These are phyloP conservation scores for Geotrichum carabidarum DNA, from an alignment of 1,139 yeast genomes.

Conservation along the genomic window DNA sequence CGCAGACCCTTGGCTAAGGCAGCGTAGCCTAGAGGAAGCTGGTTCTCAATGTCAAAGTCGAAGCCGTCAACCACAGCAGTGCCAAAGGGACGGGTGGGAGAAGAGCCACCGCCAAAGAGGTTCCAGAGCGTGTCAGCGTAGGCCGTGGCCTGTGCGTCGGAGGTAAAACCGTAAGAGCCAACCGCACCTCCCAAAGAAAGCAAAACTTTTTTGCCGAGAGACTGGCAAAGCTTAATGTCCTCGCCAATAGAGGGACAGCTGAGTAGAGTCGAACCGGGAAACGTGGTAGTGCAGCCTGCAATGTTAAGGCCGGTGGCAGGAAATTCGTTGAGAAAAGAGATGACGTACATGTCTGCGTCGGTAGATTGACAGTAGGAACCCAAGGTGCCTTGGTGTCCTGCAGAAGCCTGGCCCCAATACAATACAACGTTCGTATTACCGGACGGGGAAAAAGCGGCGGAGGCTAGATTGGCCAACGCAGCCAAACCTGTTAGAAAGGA, in stretches of 20 bases:
- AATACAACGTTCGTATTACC: constrained; percentile 46
- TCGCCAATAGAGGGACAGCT: constrained; percentile 55
- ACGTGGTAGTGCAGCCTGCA: constrained; percentile 58
- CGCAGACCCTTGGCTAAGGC: constrained; percentile 52
- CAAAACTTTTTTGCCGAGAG: constrained; percentile 62
- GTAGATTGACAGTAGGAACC: constrained; percentile 63
- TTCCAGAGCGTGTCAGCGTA: constrained; percentile 80
- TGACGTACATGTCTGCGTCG: constrained; percentile 65
- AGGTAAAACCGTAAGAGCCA: constrained; percentile 66
- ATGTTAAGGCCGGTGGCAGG: constrained; percentile 54
- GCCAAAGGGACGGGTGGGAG: constrained; percentile 67
- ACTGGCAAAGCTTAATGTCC: constrained; percentile 72
- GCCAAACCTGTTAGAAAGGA: constrained; percentile 1
- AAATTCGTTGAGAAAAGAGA: constrained; percentile 64
- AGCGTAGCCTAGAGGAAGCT: constrained; percentile 47
- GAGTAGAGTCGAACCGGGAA: constrained; percentile 48
- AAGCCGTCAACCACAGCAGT: constrained; percentile 61
- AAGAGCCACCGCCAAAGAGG: constrained; percentile 71
- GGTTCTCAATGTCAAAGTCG: constrained; percentile 65
- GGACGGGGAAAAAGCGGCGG: constrained; percentile 16
- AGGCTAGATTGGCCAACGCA: not conserved
- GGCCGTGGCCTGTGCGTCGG: constrained; percentile 54
- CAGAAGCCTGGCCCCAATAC: constrained; percentile 90
- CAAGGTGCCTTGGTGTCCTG: constrained; percentile 53
- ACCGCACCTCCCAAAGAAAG: constrained; percentile 81